Evolutionary conservation across 2,329 filamentous ascomycete species (phyloP).

Genomic region (Neopestalotiopsis clavispora): DNA sequence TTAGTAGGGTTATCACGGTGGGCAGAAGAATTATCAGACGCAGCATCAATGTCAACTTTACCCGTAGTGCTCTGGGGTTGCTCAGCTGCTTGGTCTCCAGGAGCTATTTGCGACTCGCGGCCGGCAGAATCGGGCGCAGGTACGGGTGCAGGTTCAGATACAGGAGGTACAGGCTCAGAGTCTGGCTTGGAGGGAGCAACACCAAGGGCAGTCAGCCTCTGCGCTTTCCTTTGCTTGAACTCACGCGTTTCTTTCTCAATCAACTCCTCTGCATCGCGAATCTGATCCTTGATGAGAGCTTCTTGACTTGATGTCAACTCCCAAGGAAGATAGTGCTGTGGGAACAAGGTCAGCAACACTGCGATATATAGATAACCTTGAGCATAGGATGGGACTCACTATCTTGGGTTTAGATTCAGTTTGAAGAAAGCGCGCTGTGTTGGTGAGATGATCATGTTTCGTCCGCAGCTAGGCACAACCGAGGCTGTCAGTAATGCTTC

Average conservation of each 20-base stretch:
- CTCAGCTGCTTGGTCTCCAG: not conserved
- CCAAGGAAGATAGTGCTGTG: slow-evolving; percentile 86
- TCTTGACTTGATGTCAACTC: slow-evolving; percentile 73
- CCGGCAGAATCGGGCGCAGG: slow-evolving; percentile 16
- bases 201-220: slow-evolving; percentile 43
- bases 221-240: slow-evolving; percentile 58
- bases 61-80: slow-evolving; percentile 43
- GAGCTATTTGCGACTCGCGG: slow-evolving; percentile 19
- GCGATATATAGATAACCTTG: too few relatives aligned
- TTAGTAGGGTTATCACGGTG: slow-evolving; percentile 39
- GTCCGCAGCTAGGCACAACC: slow-evolving; percentile 66
- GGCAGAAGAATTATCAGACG: slow-evolving; percentile 33
- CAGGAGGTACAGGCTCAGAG: slow-evolving; percentile 35
- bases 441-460: slow-evolving; percentile 73
- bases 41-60: slow-evolving; percentile 38
- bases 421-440: slow-evolving; percentile 73
- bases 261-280: slow-evolving; percentile 64
- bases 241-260: slow-evolving; percentile 70
- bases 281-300: slow-evolving; percentile 71
- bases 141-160: slow-evolving; percentile 29
- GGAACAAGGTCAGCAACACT: not conserved
- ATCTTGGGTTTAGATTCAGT: slow-evolving; percentile 75
- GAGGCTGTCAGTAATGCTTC: slow-evolving; percentile 26
- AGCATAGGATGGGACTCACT: slow-evolving; percentile 55
- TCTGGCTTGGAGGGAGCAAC: slow-evolving; percentile 30